Evolutionary conservation across 345 rosid genomes (phyloP).

Genomic region (Chamaenerion angustifolium): DNA sequence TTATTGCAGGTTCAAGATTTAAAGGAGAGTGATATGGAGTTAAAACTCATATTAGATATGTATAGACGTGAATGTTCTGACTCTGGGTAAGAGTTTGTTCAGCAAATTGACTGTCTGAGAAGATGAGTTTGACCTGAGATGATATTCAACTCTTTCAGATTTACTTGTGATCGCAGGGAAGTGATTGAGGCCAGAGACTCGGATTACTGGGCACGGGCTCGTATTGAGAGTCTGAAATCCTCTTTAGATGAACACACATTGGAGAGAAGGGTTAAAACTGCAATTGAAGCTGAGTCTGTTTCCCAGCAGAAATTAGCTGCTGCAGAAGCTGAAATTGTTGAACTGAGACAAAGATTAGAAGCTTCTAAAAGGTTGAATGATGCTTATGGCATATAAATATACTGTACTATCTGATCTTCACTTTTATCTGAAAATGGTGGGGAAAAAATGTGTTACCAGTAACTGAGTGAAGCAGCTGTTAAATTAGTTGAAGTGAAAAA

Average conservation of each 20-base stretch:
- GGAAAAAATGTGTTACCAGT: too few relatives aligned
- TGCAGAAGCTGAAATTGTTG: constrained; percentile 98
- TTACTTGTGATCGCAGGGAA: constrained; percentile 34
- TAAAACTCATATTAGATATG: constrained; percentile 79
- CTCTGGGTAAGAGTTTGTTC: constrained; percentile 33
- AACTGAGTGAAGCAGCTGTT: too few relatives aligned
- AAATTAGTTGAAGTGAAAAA: too few relatives aligned
- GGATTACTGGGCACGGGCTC: constrained; percentile 78
- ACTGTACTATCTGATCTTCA: too few relatives aligned
- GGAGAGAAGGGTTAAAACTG: constrained; percentile 81
- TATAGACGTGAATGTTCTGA: constrained; percentile 63
- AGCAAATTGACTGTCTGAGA: constrained; percentile 3
- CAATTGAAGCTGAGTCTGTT: constrained; percentile 92
- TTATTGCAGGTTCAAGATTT: constrained; percentile 56
- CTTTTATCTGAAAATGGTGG: too few relatives aligned
- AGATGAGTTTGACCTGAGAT: background rate
- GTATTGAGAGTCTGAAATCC: constrained; percentile 58
- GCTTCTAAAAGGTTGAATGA: constrained; percentile 55
- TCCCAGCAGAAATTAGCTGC: constrained; percentile 93
- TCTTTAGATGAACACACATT: constrained; percentile 79
- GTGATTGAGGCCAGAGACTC: constrained; percentile 51
- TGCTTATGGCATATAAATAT: too few relatives aligned
- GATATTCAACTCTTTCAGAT: background rate
- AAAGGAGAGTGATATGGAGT: constrained; percentile 51
- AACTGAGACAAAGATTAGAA: constrained; percentile 69